phyloP scores from a whole-genome alignment of 1,139 yeast species.

The Casaregolazyma suthepensis region DNA sequence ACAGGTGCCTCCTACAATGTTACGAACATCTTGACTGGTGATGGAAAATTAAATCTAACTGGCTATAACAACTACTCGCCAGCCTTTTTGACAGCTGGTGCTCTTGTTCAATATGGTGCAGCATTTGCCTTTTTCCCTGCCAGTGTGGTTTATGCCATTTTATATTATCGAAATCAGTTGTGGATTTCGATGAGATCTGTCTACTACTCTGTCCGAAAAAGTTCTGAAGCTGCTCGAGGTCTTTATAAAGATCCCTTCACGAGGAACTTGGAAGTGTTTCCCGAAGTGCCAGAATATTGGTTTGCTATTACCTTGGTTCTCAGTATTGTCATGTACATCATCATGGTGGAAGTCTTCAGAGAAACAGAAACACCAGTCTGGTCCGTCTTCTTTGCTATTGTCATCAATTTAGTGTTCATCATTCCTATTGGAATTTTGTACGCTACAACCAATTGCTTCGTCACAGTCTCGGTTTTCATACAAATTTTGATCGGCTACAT shows the following conservation, averaged over 20 bases:
- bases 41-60: conserved; percentile 27
- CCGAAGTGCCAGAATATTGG: conserved; percentile 65
- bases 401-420: conserved; percentile 48
- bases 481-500: conserved; percentile 57
- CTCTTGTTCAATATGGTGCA: conserved; percentile 32
- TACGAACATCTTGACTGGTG: conserved; percentile 35
- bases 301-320: conserved; percentile 39
- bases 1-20: conserved; percentile 43
- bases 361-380: conserved; percentile 45
- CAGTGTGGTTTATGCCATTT: conserved; percentile 49
- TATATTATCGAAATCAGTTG: conserved; percentile 15
- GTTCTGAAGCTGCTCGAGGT: conserved; percentile 12
- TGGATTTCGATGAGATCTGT: conserved; percentile 10
- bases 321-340: conserved; percentile 40
- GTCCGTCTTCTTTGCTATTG: conserved; percentile 53
- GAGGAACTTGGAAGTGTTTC: conserved; percentile 46
- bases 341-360: conserved; percentile 39
- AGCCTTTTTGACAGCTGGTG: conserved; percentile 40
- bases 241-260: conserved; percentile 48
- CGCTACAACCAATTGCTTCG: conserved; percentile 47
- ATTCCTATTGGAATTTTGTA: conserved; percentile 44
- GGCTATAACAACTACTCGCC: conserved; percentile 37
- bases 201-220: conserved; percentile 13
- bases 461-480: conserved; percentile 50
- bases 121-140: conserved; percentile 25